Conservation (phyloP, 768 basidiomycete genomes). For the Lactifluus subvellereus region DNA sequence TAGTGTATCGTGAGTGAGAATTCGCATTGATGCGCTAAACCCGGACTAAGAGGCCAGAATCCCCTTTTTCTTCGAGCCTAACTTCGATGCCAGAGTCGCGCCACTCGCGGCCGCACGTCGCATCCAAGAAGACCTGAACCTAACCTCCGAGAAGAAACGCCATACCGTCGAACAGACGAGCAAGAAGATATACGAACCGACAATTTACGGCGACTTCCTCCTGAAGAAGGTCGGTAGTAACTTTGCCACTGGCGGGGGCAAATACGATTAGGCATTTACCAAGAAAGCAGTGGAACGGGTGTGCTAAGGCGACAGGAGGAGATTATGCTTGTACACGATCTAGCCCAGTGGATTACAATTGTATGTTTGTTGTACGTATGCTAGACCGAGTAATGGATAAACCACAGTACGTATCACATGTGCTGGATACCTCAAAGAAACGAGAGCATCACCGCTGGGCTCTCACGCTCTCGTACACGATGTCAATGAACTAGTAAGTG, state of each 20-base stretch:
- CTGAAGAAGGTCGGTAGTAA: constrained; percentile 66
- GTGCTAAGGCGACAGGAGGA: neutral
- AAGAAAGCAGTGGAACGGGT: neutral
- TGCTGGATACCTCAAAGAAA: neutral
- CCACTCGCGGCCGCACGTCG: constrained; percentile 60
- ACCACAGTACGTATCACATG: neutral
- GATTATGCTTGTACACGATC: constrained; percentile 7
- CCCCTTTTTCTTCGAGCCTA: constrained; percentile 94
- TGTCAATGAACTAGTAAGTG: neutral
- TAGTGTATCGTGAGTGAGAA: constrained; percentile 62
- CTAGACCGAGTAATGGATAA: neutral
- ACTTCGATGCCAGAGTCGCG: constrained; percentile 63
- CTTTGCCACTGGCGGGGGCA: constrained; percentile 45
- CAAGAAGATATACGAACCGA: constrained; percentile 37
- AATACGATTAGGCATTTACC: constrained; percentile 29
- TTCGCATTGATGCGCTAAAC: neutral
- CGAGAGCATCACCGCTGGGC: neutral
- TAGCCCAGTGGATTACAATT: constrained; percentile 2
- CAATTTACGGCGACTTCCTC: constrained; percentile 78
- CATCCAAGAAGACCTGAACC: constrained; percentile 31
- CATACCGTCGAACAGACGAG: constrained; percentile 21
- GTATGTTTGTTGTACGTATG: constrained; percentile 11
- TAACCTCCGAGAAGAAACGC: constrained; percentile 22
- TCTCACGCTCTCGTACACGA: neutral
- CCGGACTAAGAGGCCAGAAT: constrained; percentile 42